Percentiles rank a stretch among this genome's conserved stretches.
phyloP scores from a whole-genome alignment of 345 rosid species.

The Brassica nigra region DNA sequence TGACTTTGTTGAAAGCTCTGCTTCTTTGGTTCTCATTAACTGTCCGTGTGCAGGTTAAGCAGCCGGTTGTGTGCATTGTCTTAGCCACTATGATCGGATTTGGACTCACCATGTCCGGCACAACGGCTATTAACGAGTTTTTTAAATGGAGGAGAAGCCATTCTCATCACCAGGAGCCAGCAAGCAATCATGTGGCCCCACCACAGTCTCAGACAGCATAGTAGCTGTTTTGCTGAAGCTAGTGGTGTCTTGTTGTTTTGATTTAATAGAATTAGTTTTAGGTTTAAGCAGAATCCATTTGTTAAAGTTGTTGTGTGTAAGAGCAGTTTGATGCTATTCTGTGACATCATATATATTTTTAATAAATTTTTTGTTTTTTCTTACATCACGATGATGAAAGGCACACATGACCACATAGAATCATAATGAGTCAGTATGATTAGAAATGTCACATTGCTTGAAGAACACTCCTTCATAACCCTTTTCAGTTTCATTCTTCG shows the following conservation, averaged over 20 bases:
- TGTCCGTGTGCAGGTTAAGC: slow-evolving; percentile 42
- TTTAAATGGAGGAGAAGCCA: slow-evolving; percentile 43
- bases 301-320: not conserved
- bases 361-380: not conserved
- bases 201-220: slow-evolving; percentile 29
- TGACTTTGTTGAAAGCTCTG: not conserved
- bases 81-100: slow-evolving; percentile 78
- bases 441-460: slow-evolving; percentile 31
- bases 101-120: slow-evolving; percentile 65
- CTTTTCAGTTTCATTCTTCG: slow-evolving; percentile 30
- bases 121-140: slow-evolving; percentile 50
- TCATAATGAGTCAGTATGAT: slow-evolving; percentile 34
- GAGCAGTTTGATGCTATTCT: not conserved
- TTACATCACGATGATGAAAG: not conserved
- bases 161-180: slow-evolving; percentile 23
- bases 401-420: not conserved
- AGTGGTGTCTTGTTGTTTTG: slow-evolving; percentile 11
- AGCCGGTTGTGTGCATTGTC: slow-evolving; percentile 67
- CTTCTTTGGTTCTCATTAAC: slow-evolving; percentile 1
- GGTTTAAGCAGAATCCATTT: not conserved
- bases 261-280: not conserved
- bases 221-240: slow-evolving; percentile 12
- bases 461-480: slow-evolving; percentile 30
- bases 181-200: slow-evolving; percentile 6
- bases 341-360: not conserved